Conservation (phyloP, 306 rosid species). For the Lathyrus sativus region DNA sequence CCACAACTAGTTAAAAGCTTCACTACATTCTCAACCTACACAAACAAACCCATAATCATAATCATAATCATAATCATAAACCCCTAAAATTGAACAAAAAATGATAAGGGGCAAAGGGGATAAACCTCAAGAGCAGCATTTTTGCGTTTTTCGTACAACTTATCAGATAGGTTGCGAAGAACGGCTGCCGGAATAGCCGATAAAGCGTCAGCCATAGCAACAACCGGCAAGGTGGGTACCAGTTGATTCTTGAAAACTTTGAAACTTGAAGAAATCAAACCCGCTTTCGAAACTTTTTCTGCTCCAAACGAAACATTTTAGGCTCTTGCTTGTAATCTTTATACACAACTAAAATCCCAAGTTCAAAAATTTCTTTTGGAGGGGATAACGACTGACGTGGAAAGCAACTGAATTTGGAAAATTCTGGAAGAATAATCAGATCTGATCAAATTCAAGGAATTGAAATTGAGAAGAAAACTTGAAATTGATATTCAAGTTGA, state of each 20-base stretch:
- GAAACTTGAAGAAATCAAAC: constrained; percentile 32
- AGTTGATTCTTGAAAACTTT: constrained; percentile 8
- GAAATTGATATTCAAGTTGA: not conserved
- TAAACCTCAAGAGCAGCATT: constrained; percentile 96
- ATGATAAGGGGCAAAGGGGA: constrained; percentile 8
- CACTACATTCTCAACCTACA: constrained; percentile 92
- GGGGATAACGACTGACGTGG: constrained; percentile 42
- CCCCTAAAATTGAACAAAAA: constrained; percentile 25
- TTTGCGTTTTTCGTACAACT: constrained; percentile 97
- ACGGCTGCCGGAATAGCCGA: constrained; percentile 68
- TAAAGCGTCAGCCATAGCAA: constrained; percentile 75
- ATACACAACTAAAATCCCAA: not conserved
- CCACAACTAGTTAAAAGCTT: constrained; percentile 76
- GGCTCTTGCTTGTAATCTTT: not conserved
- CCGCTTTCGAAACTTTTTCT: constrained; percentile 49
- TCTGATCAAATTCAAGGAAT: not conserved
- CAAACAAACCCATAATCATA: constrained; percentile 23
- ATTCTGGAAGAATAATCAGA: not conserved
- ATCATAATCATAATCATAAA: constrained; percentile 44
- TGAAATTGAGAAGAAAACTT: not conserved
- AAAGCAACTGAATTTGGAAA: constrained; percentile 7
- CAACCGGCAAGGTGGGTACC: constrained; percentile 33
- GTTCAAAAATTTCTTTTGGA: constrained; percentile 32
- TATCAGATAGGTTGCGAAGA: constrained; percentile 93
- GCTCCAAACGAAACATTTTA: constrained; percentile 44